Evolutionary conservation across 495 filamentous ascomycete species (phyloP), one percentile per base, ranked within the genome.

Genomic region (Cryomyces minteri): DNA sequence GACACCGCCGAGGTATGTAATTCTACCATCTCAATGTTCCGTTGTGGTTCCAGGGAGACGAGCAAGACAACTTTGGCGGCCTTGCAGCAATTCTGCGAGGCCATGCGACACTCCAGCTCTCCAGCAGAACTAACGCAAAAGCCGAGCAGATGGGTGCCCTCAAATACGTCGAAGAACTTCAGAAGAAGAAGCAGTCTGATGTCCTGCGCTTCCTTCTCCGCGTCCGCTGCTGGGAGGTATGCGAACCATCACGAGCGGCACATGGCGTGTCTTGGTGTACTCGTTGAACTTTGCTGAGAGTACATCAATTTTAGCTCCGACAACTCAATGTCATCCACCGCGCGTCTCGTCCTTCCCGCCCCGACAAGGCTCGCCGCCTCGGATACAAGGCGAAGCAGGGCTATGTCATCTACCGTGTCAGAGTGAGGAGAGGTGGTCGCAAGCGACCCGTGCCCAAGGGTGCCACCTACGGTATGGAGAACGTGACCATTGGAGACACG

Each of bases 321-420:
- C 88, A 95, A 76, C 71, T 94, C 68, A 87, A 94, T 71, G 87
- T 90, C 70, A 88, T 96, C 74, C 90, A 98, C 78, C 90, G 90
- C 60, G 90, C 90, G 59, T 94, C 88, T 57, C 86, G 88, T 56
- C 90, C 90, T 53, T 95, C 88, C 58, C 90, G 90, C 67, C 90
- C 90, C 61, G 90, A 98, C 73, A 98, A 98, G 79, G 90, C 90
- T 62, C 92, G 92, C 71, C 92, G 90, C 70, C 83, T 98, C 54
- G 90, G 90, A 57, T 98, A 96, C 82, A 98, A 98, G 82, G 88
- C 92, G 70, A 98, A 98, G 83, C 90, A 98, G 71, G 90, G 90
- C 68, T 98, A 95, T 79, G 90, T 95, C 64, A 84, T 98, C 82
- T 98, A 98, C 77, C 90, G 90, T 64, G 74, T 92, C 60, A 88